Conservation (phyloP, 2,329 filamentous ascomycete species). For the Claviceps capensis region DNA sequence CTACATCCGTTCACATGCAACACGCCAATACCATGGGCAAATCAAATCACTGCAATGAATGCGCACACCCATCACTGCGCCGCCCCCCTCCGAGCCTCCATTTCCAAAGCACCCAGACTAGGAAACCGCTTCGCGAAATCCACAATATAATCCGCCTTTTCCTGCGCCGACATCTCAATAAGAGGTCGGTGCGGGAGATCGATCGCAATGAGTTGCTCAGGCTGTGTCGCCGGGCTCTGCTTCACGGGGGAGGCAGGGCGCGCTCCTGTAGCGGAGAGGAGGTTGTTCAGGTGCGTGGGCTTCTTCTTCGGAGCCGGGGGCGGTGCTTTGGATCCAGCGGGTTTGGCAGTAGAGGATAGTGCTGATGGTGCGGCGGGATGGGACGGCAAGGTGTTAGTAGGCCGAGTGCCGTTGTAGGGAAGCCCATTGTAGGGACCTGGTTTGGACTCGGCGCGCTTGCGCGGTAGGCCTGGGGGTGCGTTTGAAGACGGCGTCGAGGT, state of each 20-base stretch:
- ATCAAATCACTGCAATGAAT: not conserved
- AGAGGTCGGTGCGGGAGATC: slow-evolving; percentile 34
- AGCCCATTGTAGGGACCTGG: not conserved
- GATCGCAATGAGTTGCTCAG: slow-evolving; percentile 29
- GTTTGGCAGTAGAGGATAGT: slow-evolving; percentile 12
- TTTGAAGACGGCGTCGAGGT: slow-evolving; percentile 23
- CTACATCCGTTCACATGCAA: too few relatives aligned
- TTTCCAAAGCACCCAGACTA: slow-evolving; percentile 71
- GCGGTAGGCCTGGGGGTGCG: slow-evolving; percentile 29
- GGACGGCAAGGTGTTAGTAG: slow-evolving; percentile 6
- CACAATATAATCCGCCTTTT: slow-evolving; percentile 51
- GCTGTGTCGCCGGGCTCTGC: slow-evolving; percentile 13
- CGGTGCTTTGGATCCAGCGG: slow-evolving; percentile 25
- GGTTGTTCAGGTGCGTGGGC: slow-evolving; percentile 45
- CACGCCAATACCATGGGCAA: not conserved
- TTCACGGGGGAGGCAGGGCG: slow-evolving; percentile 33
- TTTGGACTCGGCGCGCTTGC: slow-evolving; percentile 28
- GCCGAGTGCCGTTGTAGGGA: not conserved
- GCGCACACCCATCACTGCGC: slow-evolving; percentile 9
- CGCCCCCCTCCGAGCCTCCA: slow-evolving; percentile 48
- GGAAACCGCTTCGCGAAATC: slow-evolving; percentile 80
- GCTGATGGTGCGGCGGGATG: slow-evolving; percentile 13
- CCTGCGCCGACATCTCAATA: slow-evolving; percentile 40
- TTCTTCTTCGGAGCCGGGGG: slow-evolving; percentile 45
- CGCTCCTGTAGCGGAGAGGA: slow-evolving; percentile 30